A percentile compares a stretch with the other conserved stretches of the same genome.
Conservation (phyloP, 495 filamentous ascomycete genomes). For the Tuber melanosporum region DNA sequence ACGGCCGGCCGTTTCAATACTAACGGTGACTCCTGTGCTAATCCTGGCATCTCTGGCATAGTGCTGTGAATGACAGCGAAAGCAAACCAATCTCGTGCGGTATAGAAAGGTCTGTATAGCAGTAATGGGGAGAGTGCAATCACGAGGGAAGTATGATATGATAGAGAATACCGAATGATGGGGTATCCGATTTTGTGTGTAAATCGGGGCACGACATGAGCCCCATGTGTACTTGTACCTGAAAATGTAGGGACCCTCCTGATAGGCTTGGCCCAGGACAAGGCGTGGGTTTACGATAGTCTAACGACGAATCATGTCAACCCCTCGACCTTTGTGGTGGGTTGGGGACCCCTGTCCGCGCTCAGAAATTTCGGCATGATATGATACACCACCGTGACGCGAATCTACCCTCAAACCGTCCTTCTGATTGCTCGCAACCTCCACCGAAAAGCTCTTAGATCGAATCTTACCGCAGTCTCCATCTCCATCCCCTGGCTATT, state of each 20-base stretch:
- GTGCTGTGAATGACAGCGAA: neutral
- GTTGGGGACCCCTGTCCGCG: neutral
- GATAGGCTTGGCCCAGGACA: neutral
- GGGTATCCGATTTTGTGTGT: neutral
- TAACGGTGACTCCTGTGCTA: neutral
- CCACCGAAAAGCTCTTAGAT: constrained; percentile 2
- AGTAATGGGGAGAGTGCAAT: neutral
- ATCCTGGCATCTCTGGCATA: neutral
- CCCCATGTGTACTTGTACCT: neutral
- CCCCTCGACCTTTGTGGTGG: neutral
- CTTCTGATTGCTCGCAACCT: neutral
- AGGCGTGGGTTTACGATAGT: neutral
- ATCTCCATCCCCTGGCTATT: constrained; percentile 1
- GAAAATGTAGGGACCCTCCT: neutral
- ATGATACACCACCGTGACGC: neutral
- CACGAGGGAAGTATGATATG: neutral
- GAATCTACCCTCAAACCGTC: neutral
- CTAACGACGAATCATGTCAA: constrained; percentile 1
- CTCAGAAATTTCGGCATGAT: neutral
- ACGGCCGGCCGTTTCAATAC: neutral
- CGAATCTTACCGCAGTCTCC: constrained; percentile 16
- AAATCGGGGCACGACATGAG: neutral
- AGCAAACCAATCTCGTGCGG: neutral
- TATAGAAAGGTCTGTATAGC: neutral
- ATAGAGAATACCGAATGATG: neutral